Percentiles rank a stretch among this genome's conserved stretches.
Evolutionary conservation across 2,329 filamentous ascomycete genomes (phyloP).

Genomic region (Ciborinia camelliae): DNA sequence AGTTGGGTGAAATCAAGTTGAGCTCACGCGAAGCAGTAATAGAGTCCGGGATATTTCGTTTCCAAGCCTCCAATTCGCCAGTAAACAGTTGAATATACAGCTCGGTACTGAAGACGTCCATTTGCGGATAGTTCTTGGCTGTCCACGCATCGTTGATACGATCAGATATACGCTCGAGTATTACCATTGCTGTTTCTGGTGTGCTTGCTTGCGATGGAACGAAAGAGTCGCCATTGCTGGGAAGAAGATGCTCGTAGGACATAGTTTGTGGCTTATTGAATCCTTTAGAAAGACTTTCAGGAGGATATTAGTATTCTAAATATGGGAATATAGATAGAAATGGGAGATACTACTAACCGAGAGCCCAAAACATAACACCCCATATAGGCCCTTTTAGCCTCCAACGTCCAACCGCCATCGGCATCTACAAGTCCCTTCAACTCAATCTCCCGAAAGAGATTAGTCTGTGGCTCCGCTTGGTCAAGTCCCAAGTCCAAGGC

Average conservation of each 20-base stretch:
- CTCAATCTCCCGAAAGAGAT: slow-evolving; percentile 25
- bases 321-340: neutral
- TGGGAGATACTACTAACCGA: slow-evolving; percentile 23
- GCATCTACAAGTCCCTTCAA: slow-evolving; percentile 25
- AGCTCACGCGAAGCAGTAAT: slow-evolving; percentile 26
- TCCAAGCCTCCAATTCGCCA: slow-evolving; percentile 31
- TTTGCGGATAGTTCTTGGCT: slow-evolving; percentile 16
- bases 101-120: slow-evolving; percentile 27
- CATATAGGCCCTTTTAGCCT: slow-evolving; percentile 33
- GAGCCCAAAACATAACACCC: slow-evolving; percentile 36
- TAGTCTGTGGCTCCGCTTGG: slow-evolving; percentile 26
- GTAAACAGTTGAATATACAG: slow-evolving; percentile 31
- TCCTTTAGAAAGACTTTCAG: slow-evolving; percentile 19
- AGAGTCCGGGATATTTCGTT: slow-evolving; percentile 21
- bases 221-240: slow-evolving; percentile 13
- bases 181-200: slow-evolving; percentile 20
- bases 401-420: slow-evolving; percentile 25
- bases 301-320: neutral
- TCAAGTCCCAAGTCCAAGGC: slow-evolving; percentile 37
- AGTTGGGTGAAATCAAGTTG: neutral
- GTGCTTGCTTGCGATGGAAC: slow-evolving; percentile 16
- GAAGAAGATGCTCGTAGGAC: slow-evolving; percentile 29
- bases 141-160: slow-evolving; percentile 21
- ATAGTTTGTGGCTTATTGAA: slow-evolving; percentile 33
- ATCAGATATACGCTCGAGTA: slow-evolving; percentile 28